Evolutionary conservation across 129 eudicot genomes (phyloP).

Genomic region (Heracleum sosnowskyi): DNA sequence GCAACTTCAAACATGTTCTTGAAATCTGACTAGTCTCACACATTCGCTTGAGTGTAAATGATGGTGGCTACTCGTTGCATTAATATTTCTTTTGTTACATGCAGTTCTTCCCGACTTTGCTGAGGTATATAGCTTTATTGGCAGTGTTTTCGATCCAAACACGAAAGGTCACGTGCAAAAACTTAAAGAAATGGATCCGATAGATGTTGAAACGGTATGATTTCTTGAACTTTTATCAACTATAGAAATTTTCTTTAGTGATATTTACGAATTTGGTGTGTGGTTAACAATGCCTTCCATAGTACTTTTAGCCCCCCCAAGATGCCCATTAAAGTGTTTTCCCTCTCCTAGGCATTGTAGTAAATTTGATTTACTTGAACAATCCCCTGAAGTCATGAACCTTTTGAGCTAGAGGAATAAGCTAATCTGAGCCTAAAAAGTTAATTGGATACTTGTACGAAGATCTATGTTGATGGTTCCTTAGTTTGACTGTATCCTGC

Average conservation of each 20-base stretch:
- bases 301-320: not conserved
- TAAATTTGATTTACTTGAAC: not conserved
- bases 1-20: no score
- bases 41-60: no score
- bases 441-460: not conserved
- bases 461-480: not conserved
- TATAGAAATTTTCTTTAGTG: not conserved
- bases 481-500: not conserved
- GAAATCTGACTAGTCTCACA: no score
- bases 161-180: slow-evolving; percentile 62
- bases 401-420: not conserved
- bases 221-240: slow-evolving; percentile 1
- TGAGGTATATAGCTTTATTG: slow-evolving; percentile 81
- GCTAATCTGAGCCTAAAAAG: not conserved
- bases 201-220: slow-evolving; percentile 85
- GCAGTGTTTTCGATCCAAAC: slow-evolving; percentile 82
- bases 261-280: not conserved
- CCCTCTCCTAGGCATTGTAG: not conserved
- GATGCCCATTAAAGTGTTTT: not conserved
- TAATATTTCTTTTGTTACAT: slow-evolving; percentile 7
- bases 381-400: not conserved
- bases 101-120: slow-evolving; percentile 95
- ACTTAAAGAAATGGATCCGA: slow-evolving; percentile 77
- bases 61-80: not conserved
- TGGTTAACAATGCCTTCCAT: not conserved